phyloP scores from a whole-genome alignment of 345 rosid genomes.

The Jatropha curcas region DNA sequence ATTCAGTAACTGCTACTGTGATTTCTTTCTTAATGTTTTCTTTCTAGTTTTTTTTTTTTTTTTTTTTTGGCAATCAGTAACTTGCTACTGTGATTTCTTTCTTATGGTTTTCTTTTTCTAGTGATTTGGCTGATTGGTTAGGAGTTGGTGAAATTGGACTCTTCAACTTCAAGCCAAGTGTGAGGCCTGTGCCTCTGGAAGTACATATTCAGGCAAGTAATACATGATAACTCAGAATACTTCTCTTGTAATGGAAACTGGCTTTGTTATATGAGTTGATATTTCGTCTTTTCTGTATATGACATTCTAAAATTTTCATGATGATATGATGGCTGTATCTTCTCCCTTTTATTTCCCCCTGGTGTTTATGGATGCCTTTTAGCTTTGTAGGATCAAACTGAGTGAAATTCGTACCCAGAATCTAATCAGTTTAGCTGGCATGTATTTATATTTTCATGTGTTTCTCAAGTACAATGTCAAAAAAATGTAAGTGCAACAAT shows the following conservation, averaged over 20 bases:
- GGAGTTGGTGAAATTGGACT: slow-evolving; percentile 92
- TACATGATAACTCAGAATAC: slow-evolving; percentile 19
- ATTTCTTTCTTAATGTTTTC: slow-evolving; percentile 2
- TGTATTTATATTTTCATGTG: not conserved
- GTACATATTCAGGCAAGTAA: slow-evolving; percentile 94
- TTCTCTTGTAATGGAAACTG: not conserved
- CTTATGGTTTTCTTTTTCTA: slow-evolving; percentile 26
- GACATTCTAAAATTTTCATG: not conserved
- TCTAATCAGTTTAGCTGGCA: not conserved
- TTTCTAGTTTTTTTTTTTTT: too few species aligned
- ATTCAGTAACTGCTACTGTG: not conserved
- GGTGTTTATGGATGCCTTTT: not conserved
- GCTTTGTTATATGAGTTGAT: not conserved
- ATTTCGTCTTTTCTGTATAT: not conserved
- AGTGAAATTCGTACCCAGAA: not conserved
- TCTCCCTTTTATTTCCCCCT: not conserved
- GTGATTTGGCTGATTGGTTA: slow-evolving; percentile 99
- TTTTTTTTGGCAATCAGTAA: not conserved
- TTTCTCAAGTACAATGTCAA: not conserved
- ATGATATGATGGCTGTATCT: too few species aligned
- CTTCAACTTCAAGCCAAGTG: slow-evolving; percentile 98
- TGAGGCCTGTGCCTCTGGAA: slow-evolving; percentile 98
- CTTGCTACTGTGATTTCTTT: slow-evolving; percentile 3
- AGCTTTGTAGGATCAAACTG: not conserved
- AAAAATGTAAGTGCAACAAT: not conserved